Evolutionary conservation across 1,284 basidiomycete genomes (phyloP).

Genomic region (Apiotrichum gamsii): DNA sequence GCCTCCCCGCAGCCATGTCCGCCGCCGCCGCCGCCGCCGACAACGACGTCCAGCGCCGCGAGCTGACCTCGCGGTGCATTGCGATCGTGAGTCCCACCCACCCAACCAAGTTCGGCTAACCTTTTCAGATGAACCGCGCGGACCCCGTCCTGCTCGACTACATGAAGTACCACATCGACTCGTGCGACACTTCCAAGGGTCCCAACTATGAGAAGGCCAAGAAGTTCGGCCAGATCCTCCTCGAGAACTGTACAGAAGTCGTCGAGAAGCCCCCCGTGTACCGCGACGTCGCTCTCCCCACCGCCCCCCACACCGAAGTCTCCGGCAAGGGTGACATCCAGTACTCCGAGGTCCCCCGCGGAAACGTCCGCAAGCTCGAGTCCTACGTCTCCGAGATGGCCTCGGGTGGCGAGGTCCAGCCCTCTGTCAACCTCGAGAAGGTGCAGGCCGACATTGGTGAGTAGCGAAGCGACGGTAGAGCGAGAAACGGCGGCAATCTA

Average conservation of each 20-base stretch:
- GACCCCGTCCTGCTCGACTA: conserved; percentile 83
- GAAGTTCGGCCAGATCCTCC: conserved; percentile 91
- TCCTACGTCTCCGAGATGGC: conserved; percentile 99
- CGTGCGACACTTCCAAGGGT: conserved; percentile 72
- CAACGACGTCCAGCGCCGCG: conserved; percentile 48
- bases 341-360: conserved; percentile 88
- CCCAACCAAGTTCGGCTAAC: background rate
- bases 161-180: conserved; percentile 93
- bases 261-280: conserved; percentile 49
- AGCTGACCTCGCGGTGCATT: conserved; percentile 95
- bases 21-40: too few relatives aligned
- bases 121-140: conserved; percentile 73
- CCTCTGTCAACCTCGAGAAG: conserved; percentile 85
- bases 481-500: background rate
- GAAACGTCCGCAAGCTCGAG: conserved; percentile 93
- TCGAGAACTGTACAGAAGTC: conserved; percentile 63
- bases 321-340: conserved; percentile 89
- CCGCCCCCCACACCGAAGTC: conserved; percentile 90
- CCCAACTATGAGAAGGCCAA: conserved; percentile 91
- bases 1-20: conserved; percentile 16
- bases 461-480: conserved; percentile 4
- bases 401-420: conserved; percentile 77
- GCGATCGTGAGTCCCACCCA: conserved; percentile 54
- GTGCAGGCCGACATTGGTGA: conserved; percentile 81
- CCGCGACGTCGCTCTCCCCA: conserved; percentile 81